Evolutionary conservation across 768 basidiomycete genomes (phyloP).

Genomic region (Phanerodontia chrysosporium): DNA sequence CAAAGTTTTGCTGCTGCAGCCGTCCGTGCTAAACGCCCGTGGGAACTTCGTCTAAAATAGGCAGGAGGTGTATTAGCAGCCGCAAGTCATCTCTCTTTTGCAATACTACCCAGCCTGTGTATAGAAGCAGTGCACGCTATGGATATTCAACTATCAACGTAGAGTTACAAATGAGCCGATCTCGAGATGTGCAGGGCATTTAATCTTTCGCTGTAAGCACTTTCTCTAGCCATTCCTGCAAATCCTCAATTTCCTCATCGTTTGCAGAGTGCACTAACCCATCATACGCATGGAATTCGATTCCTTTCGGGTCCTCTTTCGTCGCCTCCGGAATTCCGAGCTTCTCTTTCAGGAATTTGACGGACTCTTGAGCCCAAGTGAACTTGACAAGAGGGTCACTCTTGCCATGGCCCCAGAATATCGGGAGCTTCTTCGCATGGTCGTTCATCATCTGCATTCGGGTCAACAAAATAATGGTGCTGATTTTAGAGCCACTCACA

Average conservation of each 20-base stretch:
- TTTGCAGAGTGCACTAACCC: constrained; percentile 66
- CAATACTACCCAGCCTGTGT: too few relatives aligned
- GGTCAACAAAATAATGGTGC: background rate
- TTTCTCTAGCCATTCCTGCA: constrained; percentile 57
- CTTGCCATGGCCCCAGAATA: constrained; percentile 87
- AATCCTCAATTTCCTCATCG: constrained; percentile 61
- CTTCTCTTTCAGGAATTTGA: constrained; percentile 49
- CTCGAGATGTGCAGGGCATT: background rate
- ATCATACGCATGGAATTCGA: constrained; percentile 64
- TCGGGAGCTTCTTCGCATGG: constrained; percentile 57
- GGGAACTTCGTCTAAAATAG: background rate
- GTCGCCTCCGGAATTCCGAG: constrained; percentile 47
- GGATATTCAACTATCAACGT: too few relatives aligned
- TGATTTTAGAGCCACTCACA: constrained; percentile 34
- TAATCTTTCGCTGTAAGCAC: background rate
- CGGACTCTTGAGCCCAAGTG: constrained; percentile 48
- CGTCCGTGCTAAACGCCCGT: constrained; percentile 3
- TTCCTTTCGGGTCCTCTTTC: constrained; percentile 42
- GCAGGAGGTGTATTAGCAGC: background rate
- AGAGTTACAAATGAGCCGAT: too few relatives aligned
- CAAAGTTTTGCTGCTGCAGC: constrained; percentile 8
- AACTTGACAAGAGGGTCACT: constrained; percentile 70
- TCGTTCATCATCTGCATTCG: constrained; percentile 51
- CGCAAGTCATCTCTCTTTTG: too few relatives aligned
- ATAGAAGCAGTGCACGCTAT: too few relatives aligned